phyloP scores from a whole-genome alignment of 345 rosid species.

The Hirschfeldia incana region DNA sequence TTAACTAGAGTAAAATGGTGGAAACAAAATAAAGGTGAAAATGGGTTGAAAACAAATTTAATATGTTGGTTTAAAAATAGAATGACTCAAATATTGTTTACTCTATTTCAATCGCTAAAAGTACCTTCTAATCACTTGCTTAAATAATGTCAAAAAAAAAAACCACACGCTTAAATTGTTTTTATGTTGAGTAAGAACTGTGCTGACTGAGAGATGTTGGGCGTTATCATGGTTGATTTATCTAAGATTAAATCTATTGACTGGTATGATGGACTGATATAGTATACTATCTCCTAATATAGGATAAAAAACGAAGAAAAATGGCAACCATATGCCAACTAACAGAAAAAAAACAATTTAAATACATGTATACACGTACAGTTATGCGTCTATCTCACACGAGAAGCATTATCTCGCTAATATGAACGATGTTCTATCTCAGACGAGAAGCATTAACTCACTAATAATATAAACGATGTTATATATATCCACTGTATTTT shows the following conservation, averaged over 20 bases:
- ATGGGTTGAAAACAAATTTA: neutral
- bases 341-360: neutral
- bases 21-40: neutral
- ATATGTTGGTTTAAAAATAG: neutral
- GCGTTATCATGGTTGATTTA: neutral
- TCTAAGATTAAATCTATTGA: neutral
- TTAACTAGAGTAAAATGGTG: neutral
- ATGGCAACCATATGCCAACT: neutral
- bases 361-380: neutral
- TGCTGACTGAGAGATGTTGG: neutral
- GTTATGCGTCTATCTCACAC: slow-evolving; percentile 4
- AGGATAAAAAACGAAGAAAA: neutral
- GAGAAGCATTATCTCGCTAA: slow-evolving; percentile 3
- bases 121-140: neutral
- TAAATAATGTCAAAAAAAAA: neutral
- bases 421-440: neutral
- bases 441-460: slow-evolving; percentile 4
- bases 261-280: neutral
- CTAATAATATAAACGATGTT: neutral
- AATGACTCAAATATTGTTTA: neutral
- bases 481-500: neutral
- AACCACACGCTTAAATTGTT: neutral
- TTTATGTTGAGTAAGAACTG: neutral
- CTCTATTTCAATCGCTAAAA: neutral
- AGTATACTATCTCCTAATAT: neutral